Percentiles rank a stretch among this genome's conserved stretches.
Conservation (phyloP, 179 eudicot genomes). For the Patellifolia procumbens region DNA sequence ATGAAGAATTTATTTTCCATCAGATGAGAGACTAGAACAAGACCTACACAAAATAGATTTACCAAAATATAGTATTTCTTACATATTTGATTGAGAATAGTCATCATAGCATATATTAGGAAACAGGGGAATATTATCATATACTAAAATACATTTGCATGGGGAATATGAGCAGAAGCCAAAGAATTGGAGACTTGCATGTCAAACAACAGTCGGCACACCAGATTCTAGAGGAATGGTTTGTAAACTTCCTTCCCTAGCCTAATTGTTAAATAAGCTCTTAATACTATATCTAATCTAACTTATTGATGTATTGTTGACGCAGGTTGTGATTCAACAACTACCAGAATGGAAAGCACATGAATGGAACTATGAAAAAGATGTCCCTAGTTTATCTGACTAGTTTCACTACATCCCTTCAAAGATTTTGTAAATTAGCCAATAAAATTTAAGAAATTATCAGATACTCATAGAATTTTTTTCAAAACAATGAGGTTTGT, state of each 20-base stretch:
- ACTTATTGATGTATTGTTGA: neutral
- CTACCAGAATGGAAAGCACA: constrained; percentile 95
- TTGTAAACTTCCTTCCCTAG: constrained; percentile 27
- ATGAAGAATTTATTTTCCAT: no score
- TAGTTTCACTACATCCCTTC: neutral
- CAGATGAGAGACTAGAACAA: no score
- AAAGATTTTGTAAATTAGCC: constrained; percentile 16
- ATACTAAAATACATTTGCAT: no score
- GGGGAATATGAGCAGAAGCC: constrained; percentile 56
- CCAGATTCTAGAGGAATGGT: constrained; percentile 81
- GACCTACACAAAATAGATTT: no score
- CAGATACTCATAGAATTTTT: no score
- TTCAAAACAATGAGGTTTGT: no score
- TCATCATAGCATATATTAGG: no score
- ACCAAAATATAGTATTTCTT: no score
- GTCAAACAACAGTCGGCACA: constrained; percentile 72
- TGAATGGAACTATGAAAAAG: constrained; percentile 64
- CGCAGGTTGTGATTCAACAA: constrained; percentile 83
- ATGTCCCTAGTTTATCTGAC: constrained; percentile 36
- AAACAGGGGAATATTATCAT: no score
- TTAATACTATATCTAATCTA: no score
- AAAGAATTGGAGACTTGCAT: constrained; percentile 87
- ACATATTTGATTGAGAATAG: no score
- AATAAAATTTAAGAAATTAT: no score
- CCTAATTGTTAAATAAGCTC: neutral